phyloP scores from a whole-genome alignment of 164 flowering plant genomes.

The Saururus chinensis region DNA sequence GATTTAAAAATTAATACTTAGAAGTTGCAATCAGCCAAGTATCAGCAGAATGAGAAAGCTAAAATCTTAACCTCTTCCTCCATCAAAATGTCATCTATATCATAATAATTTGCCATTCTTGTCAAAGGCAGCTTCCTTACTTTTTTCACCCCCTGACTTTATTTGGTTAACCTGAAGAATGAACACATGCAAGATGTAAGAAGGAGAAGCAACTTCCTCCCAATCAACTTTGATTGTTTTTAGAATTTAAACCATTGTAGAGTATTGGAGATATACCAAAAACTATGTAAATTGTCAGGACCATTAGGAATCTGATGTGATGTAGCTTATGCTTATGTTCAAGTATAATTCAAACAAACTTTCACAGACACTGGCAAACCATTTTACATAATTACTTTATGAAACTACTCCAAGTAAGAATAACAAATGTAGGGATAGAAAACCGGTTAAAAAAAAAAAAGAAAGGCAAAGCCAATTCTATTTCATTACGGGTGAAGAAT shows the following conservation, averaged over 20 bases:
- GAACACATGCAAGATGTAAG: neutral
- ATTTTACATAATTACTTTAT: too few species aligned
- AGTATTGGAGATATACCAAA: too few species aligned
- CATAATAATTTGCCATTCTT: conserved; percentile 54
- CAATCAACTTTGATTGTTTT: too few species aligned
- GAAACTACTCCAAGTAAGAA: too few species aligned
- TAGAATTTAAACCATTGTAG: too few species aligned
- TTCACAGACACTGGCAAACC: neutral
- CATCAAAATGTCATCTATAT: conserved; percentile 64
- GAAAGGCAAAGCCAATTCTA: neutral
- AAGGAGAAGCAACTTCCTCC: too few species aligned
- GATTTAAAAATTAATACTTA: neutral
- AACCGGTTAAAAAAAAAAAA: too few species aligned
- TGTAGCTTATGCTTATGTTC: too few species aligned
- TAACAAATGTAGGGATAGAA: neutral
- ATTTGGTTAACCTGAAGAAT: neutral
- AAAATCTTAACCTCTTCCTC: conserved; percentile 58
- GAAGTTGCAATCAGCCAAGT: neutral
- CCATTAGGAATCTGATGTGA: too few species aligned
- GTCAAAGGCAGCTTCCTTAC: neutral
- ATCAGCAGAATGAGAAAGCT: neutral
- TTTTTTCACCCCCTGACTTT: neutral
- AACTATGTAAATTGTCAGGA: too few species aligned
- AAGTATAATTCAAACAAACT: neutral
- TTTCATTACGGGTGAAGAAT: neutral